Evolutionary conservation across 495 filamentous ascomycete genomes (phyloP), one percentile per base, ranked within the genome.

Genomic region (Penicillium diatomitis): DNA sequence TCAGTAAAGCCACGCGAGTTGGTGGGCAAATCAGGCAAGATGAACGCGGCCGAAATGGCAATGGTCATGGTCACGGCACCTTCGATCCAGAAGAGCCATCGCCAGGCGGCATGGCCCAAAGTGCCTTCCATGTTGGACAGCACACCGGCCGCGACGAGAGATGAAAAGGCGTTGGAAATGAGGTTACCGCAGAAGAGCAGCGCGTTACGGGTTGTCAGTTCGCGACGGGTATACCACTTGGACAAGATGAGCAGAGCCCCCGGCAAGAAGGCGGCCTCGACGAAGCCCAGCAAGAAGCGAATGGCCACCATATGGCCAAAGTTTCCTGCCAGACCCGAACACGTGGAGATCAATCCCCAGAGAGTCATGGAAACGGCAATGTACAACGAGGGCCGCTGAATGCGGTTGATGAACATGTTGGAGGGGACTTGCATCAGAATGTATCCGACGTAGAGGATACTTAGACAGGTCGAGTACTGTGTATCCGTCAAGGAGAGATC

Each of bases 11-110:
- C 87, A 4, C 63, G 65, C 0, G 85, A 86, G 43, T 86, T 89
- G 35, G 78, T 70, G 28, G 86, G 87, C 49, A 87, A 83, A 62
- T 91, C 83, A 2, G 87, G 87, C 12, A 91, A 63, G 31, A 86
- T 68, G 48, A 84, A 81, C 40, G 66, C 79, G 11, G 78, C 71
- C 11, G 57, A 38, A 12, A 67, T 32, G 28, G 64, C 66, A 8
- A 69, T 57, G 11, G 51, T 48, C 56, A 69, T 61, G 7, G 66
- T 67, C 30, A 59, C 55, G 9, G 62, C 46, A 28, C 64, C 64
- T 40, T 67, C 64, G n/a, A 67, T 64, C 49, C 70, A 61, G 74
- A 88, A 89, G 11, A 89, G 65, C 85, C 85, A 88, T 41, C 74
- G 74, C 76, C 76, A 80, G 4, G 76, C 81, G 11, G 71, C 60